Evolutionary conservation across 345 rosid species (phyloP), one percentile per base, ranked within the genome.

Genomic region (Sisymbrium altissimum): DNA sequence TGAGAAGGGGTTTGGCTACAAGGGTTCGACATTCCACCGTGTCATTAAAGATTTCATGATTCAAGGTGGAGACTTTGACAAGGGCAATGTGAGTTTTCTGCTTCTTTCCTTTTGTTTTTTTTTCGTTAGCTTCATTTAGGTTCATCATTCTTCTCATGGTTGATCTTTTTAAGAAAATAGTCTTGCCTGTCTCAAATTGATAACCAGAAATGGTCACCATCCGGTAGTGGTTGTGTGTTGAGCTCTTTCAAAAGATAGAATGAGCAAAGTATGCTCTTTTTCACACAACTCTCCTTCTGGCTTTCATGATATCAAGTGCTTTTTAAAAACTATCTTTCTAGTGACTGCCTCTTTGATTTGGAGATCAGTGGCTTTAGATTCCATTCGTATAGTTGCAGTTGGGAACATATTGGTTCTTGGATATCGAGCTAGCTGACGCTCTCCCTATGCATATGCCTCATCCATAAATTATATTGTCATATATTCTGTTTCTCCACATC

Each of bases 41-140:
- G 97, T 92, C 57, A 96, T 96, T 74, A 88, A 81, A 64, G 98
- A 96, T 85, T 95, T 92, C 83, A 89, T 95, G 99, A 95, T 95
- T 79, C 99, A 92, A 73, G 99, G 99, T 74, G 99, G 99, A 17
- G 98, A 96, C 77, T 96, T 92, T 55, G 99, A 96, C 40, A 90
- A 90, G 74, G 99, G 95, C 73, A 96, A 96, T 87, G 99, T 92
- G 81, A 56, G 98, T 55, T 58, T 32, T 46, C 15, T 46, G 21
- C 13, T 58, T 12, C 4, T 43, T 14, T 52, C 27, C 9, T 54
- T 1, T 0, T n/a, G n/a, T n/a, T n/a, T n/a, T n/a, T n/a, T n/a
- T n/a, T n/a, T n/a, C n/a, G n/a, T 18, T 66, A 30, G 18, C 44
- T 59, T 41, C 39, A 32, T 69, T 69, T 69, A 30, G 17, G 30